Conservation (phyloP, 2,329 filamentous ascomycete species). For the Trichoderma endophyticum region DNA sequence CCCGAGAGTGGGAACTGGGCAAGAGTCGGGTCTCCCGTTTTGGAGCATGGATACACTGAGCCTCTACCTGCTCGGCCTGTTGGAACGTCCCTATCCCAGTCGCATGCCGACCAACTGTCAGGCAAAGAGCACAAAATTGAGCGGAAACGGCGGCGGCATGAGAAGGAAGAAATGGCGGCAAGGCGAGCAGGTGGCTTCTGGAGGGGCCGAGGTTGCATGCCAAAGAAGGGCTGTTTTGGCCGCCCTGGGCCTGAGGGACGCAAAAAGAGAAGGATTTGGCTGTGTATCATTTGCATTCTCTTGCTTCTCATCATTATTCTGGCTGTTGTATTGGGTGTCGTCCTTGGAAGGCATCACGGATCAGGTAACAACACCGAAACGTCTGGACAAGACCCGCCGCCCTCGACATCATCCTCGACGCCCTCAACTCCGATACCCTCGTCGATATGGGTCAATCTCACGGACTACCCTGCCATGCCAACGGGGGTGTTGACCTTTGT, state of each 20-base stretch:
- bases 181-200: constrained; percentile 59
- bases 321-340: constrained; percentile 55
- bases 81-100: constrained; percentile 46
- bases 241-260: constrained; percentile 61
- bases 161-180: constrained; percentile 63
- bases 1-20: not conserved
- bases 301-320: constrained; percentile 53
- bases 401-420: not conserved
- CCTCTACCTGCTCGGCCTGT: constrained; percentile 42
- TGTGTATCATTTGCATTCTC: constrained; percentile 49
- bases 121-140: constrained; percentile 46
- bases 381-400: not conserved
- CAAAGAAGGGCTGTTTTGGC: constrained; percentile 57
- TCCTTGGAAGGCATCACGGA: constrained; percentile 41
- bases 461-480: constrained; percentile 80
- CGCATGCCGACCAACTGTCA: constrained; percentile 40
- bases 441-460: constrained; percentile 75
- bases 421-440: not conserved
- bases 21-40: not conserved
- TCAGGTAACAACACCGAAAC: constrained; percentile 17
- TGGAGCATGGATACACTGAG: not conserved
- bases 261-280: constrained; percentile 58
- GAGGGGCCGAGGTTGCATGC: constrained; percentile 63
- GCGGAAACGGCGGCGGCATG: constrained; percentile 52
- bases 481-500: constrained; percentile 78